Percentiles rank a stretch among this genome's conserved stretches.
phyloP scores from a whole-genome alignment of 768 basidiomycete species.

The Gloeopeniophorella convolvens region DNA sequence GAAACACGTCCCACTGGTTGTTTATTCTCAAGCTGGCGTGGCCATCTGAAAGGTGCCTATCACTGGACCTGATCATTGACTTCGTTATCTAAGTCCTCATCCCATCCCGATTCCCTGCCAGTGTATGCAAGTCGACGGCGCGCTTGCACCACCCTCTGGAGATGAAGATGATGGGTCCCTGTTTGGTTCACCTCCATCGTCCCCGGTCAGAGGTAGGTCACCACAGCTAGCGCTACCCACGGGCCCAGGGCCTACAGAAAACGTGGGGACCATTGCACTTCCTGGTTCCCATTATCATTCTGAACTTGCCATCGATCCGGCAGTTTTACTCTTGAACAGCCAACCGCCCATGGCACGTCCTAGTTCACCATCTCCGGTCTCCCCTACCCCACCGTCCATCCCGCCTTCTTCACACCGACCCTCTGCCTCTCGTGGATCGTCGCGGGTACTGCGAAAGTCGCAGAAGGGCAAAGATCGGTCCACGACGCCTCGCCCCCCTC shows the following conservation, averaged over 20 bases:
- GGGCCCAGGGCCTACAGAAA: slow-evolving; percentile 51
- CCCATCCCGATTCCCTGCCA: slow-evolving; percentile 11
- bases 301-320: slow-evolving; percentile 78
- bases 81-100: background rate
- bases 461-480: slow-evolving; percentile 33
- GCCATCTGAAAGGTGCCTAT: slow-evolving; percentile 7
- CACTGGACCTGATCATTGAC: background rate
- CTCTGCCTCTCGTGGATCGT: slow-evolving; percentile 2
- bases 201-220: slow-evolving; percentile 47
- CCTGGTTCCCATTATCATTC: slow-evolving; percentile 87
- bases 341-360: slow-evolving; percentile 27
- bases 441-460: slow-evolving; percentile 21
- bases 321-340: slow-evolving; percentile 55
- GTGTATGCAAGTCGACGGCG: slow-evolving; percentile 22
- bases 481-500: slow-evolving; percentile 39
- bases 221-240: slow-evolving; percentile 59
- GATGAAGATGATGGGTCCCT: slow-evolving; percentile 47
- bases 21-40: slow-evolving; percentile 10
- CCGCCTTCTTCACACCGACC: slow-evolving; percentile 19
- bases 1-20: too few relatives aligned
- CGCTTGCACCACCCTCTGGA: slow-evolving; percentile 4
- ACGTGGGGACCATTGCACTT: slow-evolving; percentile 98
- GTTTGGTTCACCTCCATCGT: slow-evolving; percentile 73
- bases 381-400: slow-evolving; percentile 8
- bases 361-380: slow-evolving; percentile 28